Evolutionary conservation across 2,329 filamentous ascomycete species (phyloP), one percentile per base, ranked within the genome.

Genomic region (Boeremia exigua): DNA sequence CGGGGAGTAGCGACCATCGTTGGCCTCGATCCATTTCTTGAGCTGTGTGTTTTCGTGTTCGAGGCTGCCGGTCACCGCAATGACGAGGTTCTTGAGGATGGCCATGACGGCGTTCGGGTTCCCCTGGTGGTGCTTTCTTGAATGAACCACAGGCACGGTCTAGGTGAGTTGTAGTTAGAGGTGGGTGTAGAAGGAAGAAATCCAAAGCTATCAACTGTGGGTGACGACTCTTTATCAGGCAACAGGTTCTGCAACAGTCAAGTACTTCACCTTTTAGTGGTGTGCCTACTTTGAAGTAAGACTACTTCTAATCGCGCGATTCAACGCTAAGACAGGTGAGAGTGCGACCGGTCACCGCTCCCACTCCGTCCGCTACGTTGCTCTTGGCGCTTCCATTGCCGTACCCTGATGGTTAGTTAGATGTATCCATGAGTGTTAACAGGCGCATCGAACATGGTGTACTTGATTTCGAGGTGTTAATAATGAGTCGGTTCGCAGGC

Each of bases 11-110:
- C 54, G 72, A 1, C 89, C 92, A 6, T 85, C 86, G 54, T 89
- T 85, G 4, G 79, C 69, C 4, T 78, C 77, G 9, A 91, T 81
- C 90, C 91, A 96, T 34, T 79, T 78, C 32, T 80, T 80, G 32
- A 95, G 81, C 37, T 89, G 83, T 1, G 83, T 78, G 2, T 56
- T 15, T 6, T 61, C 57, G 34, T 75, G 72, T 1, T 81, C 80
- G 4, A 91, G 83, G 2, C 83, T 78, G 4, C 88, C 88, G 0
- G 82, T 84, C 0, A 83, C 74, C 19, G 85, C 82, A 17, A 91
- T 80, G 44, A 82, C 75, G 30, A 83, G 73, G 1, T 78, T 77
- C 12, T 78, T 78, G 66, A 91, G 85, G 7, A 76, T 60, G 6
- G 73, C 73, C 47, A 76, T 78, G 12, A 2, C 19, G 36, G 12